These are phyloP conservation scores for Sordariomycetes sp. DNA, from an alignment of 2,329 filamentous ascomycete species.

Conservation along the genomic window DNA sequence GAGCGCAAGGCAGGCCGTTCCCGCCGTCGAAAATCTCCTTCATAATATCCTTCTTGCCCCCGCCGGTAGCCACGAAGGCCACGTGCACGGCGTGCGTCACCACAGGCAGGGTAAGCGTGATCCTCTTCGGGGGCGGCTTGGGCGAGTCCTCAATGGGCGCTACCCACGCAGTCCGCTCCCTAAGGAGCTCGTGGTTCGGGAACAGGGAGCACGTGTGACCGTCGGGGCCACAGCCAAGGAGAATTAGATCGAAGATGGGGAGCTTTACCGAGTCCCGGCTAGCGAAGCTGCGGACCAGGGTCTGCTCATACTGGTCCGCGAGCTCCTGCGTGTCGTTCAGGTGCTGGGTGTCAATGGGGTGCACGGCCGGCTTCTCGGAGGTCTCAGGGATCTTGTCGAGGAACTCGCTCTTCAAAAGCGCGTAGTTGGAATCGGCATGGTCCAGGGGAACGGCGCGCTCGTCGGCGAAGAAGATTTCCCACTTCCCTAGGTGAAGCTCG, in stretches of 20 bases:
- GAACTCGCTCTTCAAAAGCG: slow-evolving; percentile 74
- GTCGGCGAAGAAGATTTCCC: slow-evolving; percentile 98
- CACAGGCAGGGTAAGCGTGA: slow-evolving; percentile 87
- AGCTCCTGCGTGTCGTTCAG: slow-evolving; percentile 80
- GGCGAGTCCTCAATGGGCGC: slow-evolving; percentile 86
- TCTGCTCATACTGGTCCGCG: slow-evolving; percentile 87
- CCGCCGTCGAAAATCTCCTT: slow-evolving; percentile 86
- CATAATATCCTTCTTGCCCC: slow-evolving; percentile 81
- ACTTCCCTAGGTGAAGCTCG: slow-evolving; percentile 67
- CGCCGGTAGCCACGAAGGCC: slow-evolving; percentile 85
- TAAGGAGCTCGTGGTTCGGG: slow-evolving; percentile 76
- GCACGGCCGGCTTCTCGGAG: slow-evolving; percentile 58
- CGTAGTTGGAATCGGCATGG: slow-evolving; percentile 91
- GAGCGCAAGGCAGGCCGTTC: slow-evolving; percentile 69
- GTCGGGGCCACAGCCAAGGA: slow-evolving; percentile 90
- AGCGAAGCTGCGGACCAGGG: slow-evolving; percentile 76
- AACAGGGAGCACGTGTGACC: slow-evolving; percentile 97
- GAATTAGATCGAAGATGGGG: slow-evolving; percentile 87
- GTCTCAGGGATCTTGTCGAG: slow-evolving; percentile 74
- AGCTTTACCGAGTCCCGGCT: slow-evolving; percentile 88
- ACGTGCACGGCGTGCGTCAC: slow-evolving; percentile 78
- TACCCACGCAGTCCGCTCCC: slow-evolving; percentile 86
- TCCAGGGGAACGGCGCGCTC: slow-evolving; percentile 90
- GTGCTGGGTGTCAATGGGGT: slow-evolving; percentile 58
- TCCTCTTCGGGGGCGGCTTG: slow-evolving; percentile 83